These are phyloP conservation scores for Microthlaspi erraticum DNA, from an alignment of 345 rosid species.

Conservation along the genomic window DNA sequence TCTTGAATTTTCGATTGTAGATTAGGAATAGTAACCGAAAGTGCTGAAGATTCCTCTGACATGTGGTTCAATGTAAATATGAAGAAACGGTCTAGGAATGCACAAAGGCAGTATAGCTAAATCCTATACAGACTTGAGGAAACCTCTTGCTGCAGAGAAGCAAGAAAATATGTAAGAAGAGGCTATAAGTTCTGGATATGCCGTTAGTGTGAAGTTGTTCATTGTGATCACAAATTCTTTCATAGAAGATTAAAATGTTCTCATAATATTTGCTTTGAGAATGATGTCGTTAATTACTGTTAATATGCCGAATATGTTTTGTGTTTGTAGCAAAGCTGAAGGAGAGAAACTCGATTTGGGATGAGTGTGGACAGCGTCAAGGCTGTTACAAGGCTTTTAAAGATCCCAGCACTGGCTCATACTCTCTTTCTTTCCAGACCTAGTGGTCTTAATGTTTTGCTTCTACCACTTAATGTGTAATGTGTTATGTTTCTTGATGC, in stretches of 20 bases:
- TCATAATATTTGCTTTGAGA: background rate
- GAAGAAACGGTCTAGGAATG: conserved; percentile 87
- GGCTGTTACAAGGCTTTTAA: too few relatives aligned
- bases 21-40: background rate
- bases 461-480: conserved; percentile 16
- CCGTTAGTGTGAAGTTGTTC: background rate
- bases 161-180: conserved; percentile 98
- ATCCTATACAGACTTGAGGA: conserved; percentile 84
- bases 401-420: conserved; percentile 94
- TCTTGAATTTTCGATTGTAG: background rate
- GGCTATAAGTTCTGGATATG: conserved; percentile 57
- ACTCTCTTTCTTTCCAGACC: conserved; percentile 77
- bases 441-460: conserved; percentile 27
- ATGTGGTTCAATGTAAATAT: conserved; percentile 58
- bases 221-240: conserved; percentile 13
- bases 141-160: conserved; percentile 86
- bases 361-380: conserved; percentile 95
- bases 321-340: conserved; percentile 72
- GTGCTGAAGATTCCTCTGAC: conserved; percentile 15
- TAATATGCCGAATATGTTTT: background rate
- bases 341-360: conserved; percentile 86
- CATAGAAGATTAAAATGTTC: background rate
- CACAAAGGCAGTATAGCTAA: conserved; percentile 78
- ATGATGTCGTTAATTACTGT: background rate
- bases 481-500: conserved; percentile 8